Evolutionary conservation across 176 grass and related monocot species (phyloP).

Genomic region (Coix lacrymajobi): DNA sequence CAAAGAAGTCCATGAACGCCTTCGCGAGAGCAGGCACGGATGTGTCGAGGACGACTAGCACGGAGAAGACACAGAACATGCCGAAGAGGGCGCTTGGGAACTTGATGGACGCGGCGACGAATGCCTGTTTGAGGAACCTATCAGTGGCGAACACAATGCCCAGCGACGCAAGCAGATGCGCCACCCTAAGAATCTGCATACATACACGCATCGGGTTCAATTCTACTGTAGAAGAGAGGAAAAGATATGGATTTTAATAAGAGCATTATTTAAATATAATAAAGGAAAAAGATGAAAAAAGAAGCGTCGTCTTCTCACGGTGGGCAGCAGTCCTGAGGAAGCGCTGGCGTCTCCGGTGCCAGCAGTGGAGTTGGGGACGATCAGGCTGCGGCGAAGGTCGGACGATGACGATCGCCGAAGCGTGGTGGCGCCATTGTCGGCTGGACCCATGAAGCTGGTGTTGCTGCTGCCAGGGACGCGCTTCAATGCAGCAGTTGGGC

Average conservation of each 20-base stretch:
- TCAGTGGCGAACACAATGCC: constrained; percentile 60
- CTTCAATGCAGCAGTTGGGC: neutral
- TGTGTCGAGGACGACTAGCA: constrained; percentile 53
- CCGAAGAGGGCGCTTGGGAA: constrained; percentile 86
- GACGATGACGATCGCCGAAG: neutral
- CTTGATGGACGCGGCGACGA: constrained; percentile 69
- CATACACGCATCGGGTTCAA: neutral
- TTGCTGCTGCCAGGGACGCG: neutral
- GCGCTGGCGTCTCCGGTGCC: neutral
- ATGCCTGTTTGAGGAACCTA: constrained; percentile 67
- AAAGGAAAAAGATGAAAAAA: neutral
- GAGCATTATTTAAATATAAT: neutral
- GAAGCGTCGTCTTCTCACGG: constrained; percentile 1
- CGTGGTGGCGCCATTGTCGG: neutral
- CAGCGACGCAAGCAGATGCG: constrained; percentile 61
- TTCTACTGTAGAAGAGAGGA: neutral
- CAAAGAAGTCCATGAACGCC: constrained; percentile 62
- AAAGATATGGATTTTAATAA: neutral
- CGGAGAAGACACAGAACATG: constrained; percentile 88
- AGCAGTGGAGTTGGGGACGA: constrained; percentile 17
- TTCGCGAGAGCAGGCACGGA: constrained; percentile 56
- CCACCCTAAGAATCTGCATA: constrained; percentile 33
- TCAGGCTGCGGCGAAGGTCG: neutral
- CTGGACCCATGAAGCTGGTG: neutral
- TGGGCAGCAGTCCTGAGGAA: constrained; percentile 6